A percentile compares a stretch with the other conserved stretches of the same genome.
Evolutionary conservation across 441 rosid genomes (phyloP).

Genomic region (Gossypium gossypioides): DNA sequence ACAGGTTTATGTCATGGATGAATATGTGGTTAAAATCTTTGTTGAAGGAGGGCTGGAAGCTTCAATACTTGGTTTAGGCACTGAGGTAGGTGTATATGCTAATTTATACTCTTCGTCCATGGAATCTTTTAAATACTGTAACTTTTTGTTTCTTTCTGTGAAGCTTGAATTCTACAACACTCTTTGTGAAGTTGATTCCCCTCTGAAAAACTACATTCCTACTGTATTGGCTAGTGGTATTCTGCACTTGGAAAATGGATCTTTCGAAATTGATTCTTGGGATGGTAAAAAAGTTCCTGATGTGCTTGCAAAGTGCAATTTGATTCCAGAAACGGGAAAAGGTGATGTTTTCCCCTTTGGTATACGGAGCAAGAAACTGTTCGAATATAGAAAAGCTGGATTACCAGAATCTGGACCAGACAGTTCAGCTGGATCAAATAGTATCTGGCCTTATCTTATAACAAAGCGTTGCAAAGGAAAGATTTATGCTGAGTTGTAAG

Average conservation of each 20-base stretch:
- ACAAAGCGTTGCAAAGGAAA: slow-evolving; percentile 86
- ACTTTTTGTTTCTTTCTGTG: slow-evolving; percentile 21
- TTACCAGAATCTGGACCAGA: slow-evolving; percentile 27
- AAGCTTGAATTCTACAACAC: slow-evolving; percentile 80
- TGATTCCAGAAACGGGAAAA: slow-evolving; percentile 30
- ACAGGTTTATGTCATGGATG: slow-evolving; percentile 79
- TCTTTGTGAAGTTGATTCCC: slow-evolving; percentile 40
- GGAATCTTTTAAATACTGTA: slow-evolving; percentile 12
- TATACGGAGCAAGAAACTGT: slow-evolving; percentile 67
- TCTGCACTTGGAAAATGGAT: slow-evolving; percentile 59
- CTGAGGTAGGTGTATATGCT: slow-evolving; percentile 49
- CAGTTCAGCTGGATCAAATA: slow-evolving; percentile 29
- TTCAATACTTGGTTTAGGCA: slow-evolving; percentile 71
- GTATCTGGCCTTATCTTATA: slow-evolving; percentile 78
- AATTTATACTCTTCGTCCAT: not conserved
- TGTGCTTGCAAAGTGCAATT: slow-evolving; percentile 39
- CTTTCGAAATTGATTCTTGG: slow-evolving; percentile 60
- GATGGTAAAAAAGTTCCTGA: slow-evolving; percentile 78
- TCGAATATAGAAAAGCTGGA: slow-evolving; percentile 48
- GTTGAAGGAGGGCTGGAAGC: slow-evolving; percentile 84
- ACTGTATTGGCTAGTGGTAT: slow-evolving; percentile 75
- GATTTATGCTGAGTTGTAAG: slow-evolving; percentile 83
- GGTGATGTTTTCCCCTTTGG: slow-evolving; percentile 59
- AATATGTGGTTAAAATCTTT: slow-evolving; percentile 65
- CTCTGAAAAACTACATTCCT: slow-evolving; percentile 61